Base-by-base conservation (phyloP, 1,284 basidiomycete species). In the Trichosporon ovoides region DNA sequence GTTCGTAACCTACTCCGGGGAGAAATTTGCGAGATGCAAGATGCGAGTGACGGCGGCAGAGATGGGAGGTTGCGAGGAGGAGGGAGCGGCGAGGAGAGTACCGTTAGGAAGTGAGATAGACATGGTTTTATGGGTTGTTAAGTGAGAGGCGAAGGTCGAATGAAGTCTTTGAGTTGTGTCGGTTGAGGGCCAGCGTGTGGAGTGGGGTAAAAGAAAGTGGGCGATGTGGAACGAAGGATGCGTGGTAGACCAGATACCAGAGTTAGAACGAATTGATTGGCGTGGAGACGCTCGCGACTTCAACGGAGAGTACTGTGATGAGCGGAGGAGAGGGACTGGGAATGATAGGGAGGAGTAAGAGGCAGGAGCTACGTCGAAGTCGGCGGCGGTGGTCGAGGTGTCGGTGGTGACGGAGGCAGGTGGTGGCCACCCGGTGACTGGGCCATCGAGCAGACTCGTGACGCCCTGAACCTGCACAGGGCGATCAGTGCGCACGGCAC, bases 31-130 rank as follows among this genome's bases (percentile, higher is more conserved):
- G 58, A 99, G 81, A 70, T 85, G 87, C 67, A 99, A 85, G 72
- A 99, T 96, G 64, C 94, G 87, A 46, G 95, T 99, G 64, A 95
- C 91, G 35, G 91, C 91, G 46, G 94, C 93, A 61, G 93, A 94
- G 67, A 93, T 84, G 31, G 66, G 66, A 13, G 68, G 60, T 43
- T 69, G 61, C 12, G 67, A 61, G 18, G 68, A 51, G 1, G 72
- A 69, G 40, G 73, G 70, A 13, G 73, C 66, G 38, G 75, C 61
- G 52, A 74, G 68, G 19, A 74, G 52, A 16, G 71, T 71, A 33
- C 73, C 72, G 68, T 75, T 71, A 24, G 70, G 70, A 14, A 75
- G 68, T n/a, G 75, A 76, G 69, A 78, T 75, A 57, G 73, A 74
- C 71, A 75, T 77, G 59, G 16, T 61, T 56, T 22, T 57, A 34